Base-by-base conservation (phyloP, 768 basidiomycete species). In the Mrakia hoshinonis region DNA sequence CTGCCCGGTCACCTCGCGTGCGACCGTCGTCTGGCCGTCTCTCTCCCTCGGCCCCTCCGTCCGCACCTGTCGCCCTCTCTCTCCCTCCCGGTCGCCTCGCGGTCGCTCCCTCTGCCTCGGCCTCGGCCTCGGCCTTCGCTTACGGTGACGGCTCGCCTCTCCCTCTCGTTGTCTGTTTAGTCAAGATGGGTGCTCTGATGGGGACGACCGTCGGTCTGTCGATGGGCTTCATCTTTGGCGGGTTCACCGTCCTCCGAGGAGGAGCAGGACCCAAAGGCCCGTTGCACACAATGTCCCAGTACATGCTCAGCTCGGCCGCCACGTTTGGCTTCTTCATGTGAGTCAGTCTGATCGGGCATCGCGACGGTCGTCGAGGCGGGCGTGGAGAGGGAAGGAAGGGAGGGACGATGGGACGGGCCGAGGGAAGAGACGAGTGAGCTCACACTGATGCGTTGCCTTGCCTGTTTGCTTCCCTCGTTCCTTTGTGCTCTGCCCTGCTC, bases 271-370 rank as follows among this genome's bases (percentile, higher is more conserved):
- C 92, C 31, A 85, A 93, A 77, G 96, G 96, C 13, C 82, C 87
- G 63, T 82, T 98, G 31, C 88, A 91, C 4, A 96, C 96, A 0
- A 85, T 99, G 64, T 95, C 94, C 18, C 92, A 94, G 76, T 98
- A 97, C 80, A 99, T 99, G 96, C 85, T 97, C 36, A 91, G 91
- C 77, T 98, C 95, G 5, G 75, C 91, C 6, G 94, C 94, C 10
- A 96, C 95, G 0, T 98, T 99, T 80, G 89, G 88, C 3, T 97
- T 97, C 83, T 98, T 98, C 87, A 87, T 98, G 73, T 86, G 92
- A 49, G 91, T 96, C 77, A 92, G 77, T 92, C 92, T n/a, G n/a
- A n/a, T n/a, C n/a, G n/a, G n/a, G n/a, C n/a, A n/a, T n/a, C n/a
- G n/a, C n/a, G n/a, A n/a, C n/a, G n/a, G n/a, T n/a, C n/a, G n/a